Base-by-base conservation (phyloP, 1,139 yeast genomes). In the Geotrichum restrictum region DNA sequence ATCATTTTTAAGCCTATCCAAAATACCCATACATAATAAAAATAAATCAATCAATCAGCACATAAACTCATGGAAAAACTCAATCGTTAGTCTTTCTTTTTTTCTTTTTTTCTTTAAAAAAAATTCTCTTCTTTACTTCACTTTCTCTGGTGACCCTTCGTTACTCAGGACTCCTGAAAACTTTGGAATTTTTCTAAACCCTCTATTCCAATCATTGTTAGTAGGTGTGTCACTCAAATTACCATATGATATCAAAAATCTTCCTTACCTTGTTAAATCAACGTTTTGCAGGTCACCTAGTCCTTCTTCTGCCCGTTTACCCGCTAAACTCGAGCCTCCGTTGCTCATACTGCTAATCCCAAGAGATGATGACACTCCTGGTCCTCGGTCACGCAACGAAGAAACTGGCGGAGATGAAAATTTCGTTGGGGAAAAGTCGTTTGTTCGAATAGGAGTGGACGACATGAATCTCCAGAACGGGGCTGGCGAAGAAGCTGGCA, bases 261-360 rank as follows among this genome's bases (percentile, higher is more conserved):
- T 59, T 60, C 31, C 65, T 64, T 37, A 46, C 49, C 64, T 46
- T 2, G 76, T 73, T 43, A 76, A 61, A 62, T 76, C 81, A 37
- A 75, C 76, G 56, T 76, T 74, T 53, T 73, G 72, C 44, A 75
- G 63, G 57, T 75, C 80, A 1, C 76, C 76, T 10, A 72, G 61
- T 21, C 64, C 69, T 31, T 65, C 64, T 19, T 59, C 64, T 5
- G 51, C 60, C 62, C 16, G 48, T 59, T 33, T 46, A 48, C 56
- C 42, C 19, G 34, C 13, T 31, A 44, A 10, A 14, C 38, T 32
- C 22, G n/a, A 21, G 40, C n/a, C 29, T 16, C 37, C 41, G 43
- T 27, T 49, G 43, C 46, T 49, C 29, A 4, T 27, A 16, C 24
- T n/a, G 43, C 29, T 8, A 24, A 24, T 24, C 11, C 29, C 41